A percentile compares a stretch with the other conserved stretches of the same genome.
Evolutionary conservation across 2,329 filamentous ascomycete species (phyloP).

Genomic region (Colletotrichum endophyticum): DNA sequence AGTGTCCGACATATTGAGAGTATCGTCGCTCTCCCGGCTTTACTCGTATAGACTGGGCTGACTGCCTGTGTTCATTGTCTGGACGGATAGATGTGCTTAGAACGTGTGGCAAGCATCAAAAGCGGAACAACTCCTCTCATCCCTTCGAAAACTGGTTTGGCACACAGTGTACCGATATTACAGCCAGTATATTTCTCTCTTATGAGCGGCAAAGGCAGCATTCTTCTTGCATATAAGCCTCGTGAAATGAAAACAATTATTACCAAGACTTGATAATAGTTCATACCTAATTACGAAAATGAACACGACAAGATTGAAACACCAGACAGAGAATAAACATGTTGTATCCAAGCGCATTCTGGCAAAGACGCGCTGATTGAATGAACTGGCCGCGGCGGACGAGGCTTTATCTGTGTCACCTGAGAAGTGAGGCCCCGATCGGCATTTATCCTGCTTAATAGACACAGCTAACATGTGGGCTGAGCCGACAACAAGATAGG

Average conservation of each 20-base stretch:
- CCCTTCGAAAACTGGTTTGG: not conserved
- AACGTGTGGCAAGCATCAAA: rapidly evolving
- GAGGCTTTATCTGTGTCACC: not conserved
- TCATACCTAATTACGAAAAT: not conserved
- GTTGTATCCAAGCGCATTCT: rapidly evolving
- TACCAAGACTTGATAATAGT: rapidly evolving
- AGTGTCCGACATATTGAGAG: not conserved
- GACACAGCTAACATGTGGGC: not conserved
- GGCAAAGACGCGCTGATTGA: not conserved
- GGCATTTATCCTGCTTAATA: not conserved
- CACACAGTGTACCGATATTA: rapidly evolving
- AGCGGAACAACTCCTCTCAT: not conserved
- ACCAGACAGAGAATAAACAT: not conserved
- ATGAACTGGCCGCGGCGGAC: not conserved
- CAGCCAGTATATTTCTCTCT: not conserved
- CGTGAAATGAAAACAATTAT: not conserved
- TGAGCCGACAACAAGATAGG: not conserved
- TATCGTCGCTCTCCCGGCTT: not conserved
- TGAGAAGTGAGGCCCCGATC: not conserved
- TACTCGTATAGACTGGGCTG: not conserved
- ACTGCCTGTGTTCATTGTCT: not conserved
- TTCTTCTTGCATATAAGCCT: not conserved
- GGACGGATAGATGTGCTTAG: not conserved
- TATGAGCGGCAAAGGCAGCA: rapidly evolving
- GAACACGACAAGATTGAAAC: not conserved